A percentile compares a stretch with the other conserved stretches of the same genome.
Conservation (phyloP, 345 rosid genomes). For the Corchorus capsularis region DNA sequence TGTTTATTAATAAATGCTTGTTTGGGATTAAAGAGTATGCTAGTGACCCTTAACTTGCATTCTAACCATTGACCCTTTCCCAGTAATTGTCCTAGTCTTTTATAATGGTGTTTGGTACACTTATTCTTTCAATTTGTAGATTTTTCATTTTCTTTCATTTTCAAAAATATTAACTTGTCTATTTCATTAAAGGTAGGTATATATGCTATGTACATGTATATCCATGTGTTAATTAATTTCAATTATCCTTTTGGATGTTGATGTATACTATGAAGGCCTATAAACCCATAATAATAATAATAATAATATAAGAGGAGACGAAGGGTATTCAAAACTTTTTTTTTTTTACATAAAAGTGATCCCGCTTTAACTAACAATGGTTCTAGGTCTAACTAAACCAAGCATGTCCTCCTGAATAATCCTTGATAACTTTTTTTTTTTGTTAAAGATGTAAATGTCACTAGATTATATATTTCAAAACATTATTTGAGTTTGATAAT, state of each 20-base stretch:
- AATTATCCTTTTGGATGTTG: background rate
- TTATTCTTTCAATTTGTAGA: conserved; percentile 12
- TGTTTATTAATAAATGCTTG: background rate
- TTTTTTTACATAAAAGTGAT: too few relatives aligned
- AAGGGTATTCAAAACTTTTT: too few relatives aligned
- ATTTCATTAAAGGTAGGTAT: background rate
- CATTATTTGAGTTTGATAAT: background rate
- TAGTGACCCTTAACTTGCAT: conserved; percentile 8
- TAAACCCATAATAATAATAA: background rate
- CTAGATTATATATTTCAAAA: background rate
- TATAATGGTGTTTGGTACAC: conserved; percentile 18
- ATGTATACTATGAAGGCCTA: background rate
- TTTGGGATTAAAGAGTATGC: background rate
- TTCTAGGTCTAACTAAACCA: too few relatives aligned
- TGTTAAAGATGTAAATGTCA: background rate
- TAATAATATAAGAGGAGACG: too few relatives aligned
- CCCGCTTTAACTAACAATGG: too few relatives aligned
- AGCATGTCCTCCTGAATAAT: too few relatives aligned
- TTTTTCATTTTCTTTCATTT: conserved; percentile 10
- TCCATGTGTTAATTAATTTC: conserved; percentile 8
- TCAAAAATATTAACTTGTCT: conserved; percentile 3
- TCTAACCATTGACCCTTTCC: conserved; percentile 15
- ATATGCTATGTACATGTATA: background rate
- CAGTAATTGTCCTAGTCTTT: background rate
- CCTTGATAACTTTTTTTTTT: too few relatives aligned